Evolutionary conservation across 441 rosid genomes (phyloP).

Genomic region (Corymbia citriodora): DNA sequence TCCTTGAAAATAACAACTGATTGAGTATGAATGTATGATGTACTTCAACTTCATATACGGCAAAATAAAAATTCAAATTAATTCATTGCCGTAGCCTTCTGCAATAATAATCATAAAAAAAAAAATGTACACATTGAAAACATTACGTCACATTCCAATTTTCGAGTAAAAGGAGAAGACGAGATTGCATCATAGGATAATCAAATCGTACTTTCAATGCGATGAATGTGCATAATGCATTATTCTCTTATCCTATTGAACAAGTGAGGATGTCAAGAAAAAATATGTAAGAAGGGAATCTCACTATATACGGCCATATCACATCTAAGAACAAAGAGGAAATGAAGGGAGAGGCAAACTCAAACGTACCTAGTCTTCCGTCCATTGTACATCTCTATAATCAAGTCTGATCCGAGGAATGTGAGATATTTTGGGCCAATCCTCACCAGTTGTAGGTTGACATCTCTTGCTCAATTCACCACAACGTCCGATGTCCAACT

Average conservation of each 20-base stretch:
- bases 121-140: background rate
- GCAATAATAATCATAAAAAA: background rate
- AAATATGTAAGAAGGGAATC: background rate
- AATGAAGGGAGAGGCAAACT: background rate
- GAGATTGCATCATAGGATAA: background rate
- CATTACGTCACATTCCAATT: background rate
- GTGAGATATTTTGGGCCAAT: background rate
- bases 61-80: background rate
- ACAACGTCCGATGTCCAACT: rapidly evolving
- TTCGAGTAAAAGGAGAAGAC: background rate
- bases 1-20: background rate
- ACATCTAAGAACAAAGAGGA: background rate
- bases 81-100: background rate
- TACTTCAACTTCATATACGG: background rate
- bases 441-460: rapidly evolving
- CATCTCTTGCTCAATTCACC: background rate
- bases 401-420: rapidly evolving
- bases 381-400: rapidly evolving
- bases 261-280: background rate
- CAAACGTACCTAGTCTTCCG: background rate
- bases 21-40: background rate
- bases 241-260: background rate
- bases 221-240: background rate
- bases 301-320: background rate
- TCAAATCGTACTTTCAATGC: background rate